phyloP scores from a whole-genome alignment of 129 eudicot species.

The Artemisia annua region DNA sequence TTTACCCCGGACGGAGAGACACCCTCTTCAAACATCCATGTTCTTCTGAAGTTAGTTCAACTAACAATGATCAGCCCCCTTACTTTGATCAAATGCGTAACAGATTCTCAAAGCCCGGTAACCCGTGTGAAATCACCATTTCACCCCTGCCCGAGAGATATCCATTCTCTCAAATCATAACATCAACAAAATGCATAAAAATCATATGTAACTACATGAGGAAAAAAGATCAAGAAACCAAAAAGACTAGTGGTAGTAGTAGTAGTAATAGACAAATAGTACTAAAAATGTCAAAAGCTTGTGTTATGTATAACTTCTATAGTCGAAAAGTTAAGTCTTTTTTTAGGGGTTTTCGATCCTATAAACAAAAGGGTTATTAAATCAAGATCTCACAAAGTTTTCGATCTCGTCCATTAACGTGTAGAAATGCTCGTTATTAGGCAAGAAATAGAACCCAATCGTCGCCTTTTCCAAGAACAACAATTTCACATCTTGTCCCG shows the following conservation, averaged over 20 bases:
- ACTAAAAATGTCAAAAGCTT: conserved; percentile 48
- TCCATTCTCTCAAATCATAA: conserved; percentile 5
- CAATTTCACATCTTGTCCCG: conserved; percentile 56
- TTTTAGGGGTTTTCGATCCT: conserved; percentile 14
- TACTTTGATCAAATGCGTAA: conserved; percentile 20
- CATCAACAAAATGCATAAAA: conserved; percentile 43
- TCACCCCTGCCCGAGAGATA: conserved; percentile 18
- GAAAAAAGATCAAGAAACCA: conserved; percentile 1
- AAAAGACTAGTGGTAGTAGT: conserved; percentile 26
- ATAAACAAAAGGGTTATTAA: conserved; percentile 35
- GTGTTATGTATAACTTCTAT: conserved; percentile 48
- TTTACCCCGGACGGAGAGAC: no score
- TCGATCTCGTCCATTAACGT: conserved; percentile 62
- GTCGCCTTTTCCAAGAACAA: conserved; percentile 57
- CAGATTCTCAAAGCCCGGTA: conserved; percentile 6
- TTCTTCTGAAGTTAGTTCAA: conserved; percentile 30
- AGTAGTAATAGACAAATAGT: conserved; percentile 19
- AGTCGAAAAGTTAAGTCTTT: conserved; percentile 22
- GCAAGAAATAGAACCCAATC: conserved; percentile 73
- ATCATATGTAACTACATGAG: conserved; percentile 41
- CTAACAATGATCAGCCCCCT: conserved; percentile 8
- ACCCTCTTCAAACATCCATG: conserved; percentile 33
- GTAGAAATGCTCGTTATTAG: conserved; percentile 61
- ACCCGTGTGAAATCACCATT: not conserved
- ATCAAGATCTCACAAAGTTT: conserved; percentile 50